phyloP scores from a whole-genome alignment of 257 asterid species.

The Forsythia suspensa region DNA sequence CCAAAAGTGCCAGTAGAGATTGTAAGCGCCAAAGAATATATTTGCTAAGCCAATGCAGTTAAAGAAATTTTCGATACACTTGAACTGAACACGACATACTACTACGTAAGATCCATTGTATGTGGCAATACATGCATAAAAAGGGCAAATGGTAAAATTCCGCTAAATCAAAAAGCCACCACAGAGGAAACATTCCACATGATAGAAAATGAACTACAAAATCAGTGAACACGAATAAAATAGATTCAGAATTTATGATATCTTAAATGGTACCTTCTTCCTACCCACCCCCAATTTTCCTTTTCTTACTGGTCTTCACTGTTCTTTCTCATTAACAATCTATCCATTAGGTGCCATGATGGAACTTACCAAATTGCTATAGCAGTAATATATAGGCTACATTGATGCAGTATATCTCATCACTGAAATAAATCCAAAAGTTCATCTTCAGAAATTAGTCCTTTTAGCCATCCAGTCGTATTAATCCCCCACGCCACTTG shows the following conservation, averaged over 20 bases:
- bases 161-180: background rate
- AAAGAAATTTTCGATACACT: background rate
- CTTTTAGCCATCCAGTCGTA: constrained; percentile 2
- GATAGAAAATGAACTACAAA: too few species aligned
- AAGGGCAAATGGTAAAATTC: background rate
- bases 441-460: background rate
- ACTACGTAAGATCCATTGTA: background rate
- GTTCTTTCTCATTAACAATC: background rate
- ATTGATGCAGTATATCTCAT: background rate
- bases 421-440: background rate
- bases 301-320: background rate
- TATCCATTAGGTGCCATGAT: background rate
- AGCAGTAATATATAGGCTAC: background rate
- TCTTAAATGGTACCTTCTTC: too few species aligned
- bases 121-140: background rate
- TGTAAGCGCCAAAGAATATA: constrained; percentile 4
- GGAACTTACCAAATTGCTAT: background rate
- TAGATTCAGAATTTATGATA: too few species aligned
- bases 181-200: too few species aligned
- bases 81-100: background rate
- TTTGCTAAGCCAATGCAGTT: background rate
- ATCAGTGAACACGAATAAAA: too few species aligned
- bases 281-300: background rate
- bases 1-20: constrained; percentile 19
- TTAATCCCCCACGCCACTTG: background rate